Evolutionary conservation across 441 rosid genomes (phyloP).

Genomic region (Jatropha podagrica): DNA sequence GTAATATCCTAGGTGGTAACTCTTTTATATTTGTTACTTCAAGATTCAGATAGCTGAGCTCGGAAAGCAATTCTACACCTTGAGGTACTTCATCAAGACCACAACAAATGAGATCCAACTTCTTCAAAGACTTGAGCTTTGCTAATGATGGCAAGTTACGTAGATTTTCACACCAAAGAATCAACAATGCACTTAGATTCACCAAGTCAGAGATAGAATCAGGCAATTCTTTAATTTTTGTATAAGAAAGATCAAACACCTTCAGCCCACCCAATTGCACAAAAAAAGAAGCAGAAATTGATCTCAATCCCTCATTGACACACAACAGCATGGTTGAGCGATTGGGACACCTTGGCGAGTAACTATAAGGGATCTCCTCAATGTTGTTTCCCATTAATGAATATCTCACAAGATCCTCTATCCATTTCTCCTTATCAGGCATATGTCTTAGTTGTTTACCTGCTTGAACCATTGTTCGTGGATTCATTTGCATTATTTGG

Average conservation of each 20-base stretch:
- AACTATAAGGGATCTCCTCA: neutral
- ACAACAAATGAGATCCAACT: conserved; percentile 17
- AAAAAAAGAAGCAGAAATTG: neutral
- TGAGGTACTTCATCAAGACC: conserved; percentile 9
- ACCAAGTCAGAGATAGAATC: conserved; percentile 19
- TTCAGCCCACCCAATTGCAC: neutral
- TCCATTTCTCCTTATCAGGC: conserved; percentile 19
- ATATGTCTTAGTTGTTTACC: conserved; percentile 11
- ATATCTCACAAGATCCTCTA: conserved; percentile 11
- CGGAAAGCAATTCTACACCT: conserved; percentile 20
- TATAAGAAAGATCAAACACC: neutral
- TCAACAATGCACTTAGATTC: conserved; percentile 22
- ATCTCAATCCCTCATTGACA: neutral
- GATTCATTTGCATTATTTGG: neutral
- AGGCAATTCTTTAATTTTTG: neutral
- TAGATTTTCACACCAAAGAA: neutral
- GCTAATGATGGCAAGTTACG: conserved; percentile 5
- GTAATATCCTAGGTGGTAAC: conserved; percentile 6
- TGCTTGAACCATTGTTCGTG: conserved; percentile 21
- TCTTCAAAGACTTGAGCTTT: conserved; percentile 9
- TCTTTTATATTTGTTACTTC: accelerated
- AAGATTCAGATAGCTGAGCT: conserved; percentile 22
- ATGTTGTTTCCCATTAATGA: conserved; percentile 18
- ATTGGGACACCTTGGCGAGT: neutral
- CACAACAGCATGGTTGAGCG: neutral